phyloP scores from a whole-genome alignment of 805 yeast species.

The Phaffomyces antillensis region DNA sequence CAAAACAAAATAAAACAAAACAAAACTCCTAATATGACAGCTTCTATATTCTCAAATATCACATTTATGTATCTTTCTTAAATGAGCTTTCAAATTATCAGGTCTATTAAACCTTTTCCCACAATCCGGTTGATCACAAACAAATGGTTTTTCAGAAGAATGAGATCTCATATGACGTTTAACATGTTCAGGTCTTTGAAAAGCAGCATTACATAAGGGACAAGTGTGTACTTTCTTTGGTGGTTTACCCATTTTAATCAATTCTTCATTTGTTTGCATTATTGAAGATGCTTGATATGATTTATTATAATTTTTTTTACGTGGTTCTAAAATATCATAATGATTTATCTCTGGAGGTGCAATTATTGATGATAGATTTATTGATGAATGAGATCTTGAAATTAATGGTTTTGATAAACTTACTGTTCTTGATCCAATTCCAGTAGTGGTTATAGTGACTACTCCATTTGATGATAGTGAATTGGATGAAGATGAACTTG shows the following conservation, averaged over 20 bases:
- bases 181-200: conserved; percentile 68
- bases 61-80: conserved; percentile 56
- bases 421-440: background rate
- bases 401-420: conserved; percentile 6
- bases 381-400: conserved; percentile 42
- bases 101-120: conserved; percentile 60
- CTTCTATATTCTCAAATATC: conserved; percentile 21
- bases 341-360: conserved; percentile 20
- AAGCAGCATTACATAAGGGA: conserved; percentile 53
- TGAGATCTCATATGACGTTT: conserved; percentile 73
- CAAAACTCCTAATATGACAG: background rate
- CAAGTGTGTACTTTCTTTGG: conserved; percentile 54
- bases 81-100: conserved; percentile 76
- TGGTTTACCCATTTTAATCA: conserved; percentile 25
- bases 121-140: conserved; percentile 58
- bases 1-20: background rate
- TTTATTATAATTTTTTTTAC: conserved; percentile 13
- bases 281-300: conserved; percentile 17
- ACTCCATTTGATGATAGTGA: conserved; percentile 1
- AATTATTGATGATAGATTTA: conserved; percentile 51
- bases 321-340: conserved; percentile 21
- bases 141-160: conserved; percentile 71
- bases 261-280: conserved; percentile 8
- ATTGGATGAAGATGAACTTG: conserved; percentile 2
- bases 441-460: background rate